phyloP scores from a whole-genome alignment of 2,329 filamentous ascomycete species.

The Xylaria sp. region DNA sequence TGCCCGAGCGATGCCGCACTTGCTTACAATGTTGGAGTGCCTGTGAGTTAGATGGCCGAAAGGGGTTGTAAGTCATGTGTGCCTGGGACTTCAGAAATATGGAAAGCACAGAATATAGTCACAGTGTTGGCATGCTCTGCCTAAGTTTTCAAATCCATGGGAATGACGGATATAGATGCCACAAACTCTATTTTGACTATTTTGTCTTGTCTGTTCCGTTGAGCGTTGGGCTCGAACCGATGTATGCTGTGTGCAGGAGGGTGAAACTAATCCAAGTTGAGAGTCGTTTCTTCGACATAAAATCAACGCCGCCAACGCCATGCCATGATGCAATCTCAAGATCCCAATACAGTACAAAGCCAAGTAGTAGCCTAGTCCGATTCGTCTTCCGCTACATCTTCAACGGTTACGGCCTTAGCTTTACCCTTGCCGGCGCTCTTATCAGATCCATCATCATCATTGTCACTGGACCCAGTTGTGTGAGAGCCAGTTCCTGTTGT shows the following conservation, averaged over 20 bases:
- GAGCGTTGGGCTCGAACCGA: slow-evolving; percentile 28
- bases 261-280: slow-evolving; percentile 21
- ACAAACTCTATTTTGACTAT: slow-evolving; percentile 21
- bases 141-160: background rate
- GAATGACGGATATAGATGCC: slow-evolving; percentile 1
- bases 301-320: slow-evolving; percentile 49
- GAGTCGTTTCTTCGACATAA: slow-evolving; percentile 14
- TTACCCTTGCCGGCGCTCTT: slow-evolving; percentile 40
- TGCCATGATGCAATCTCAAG: slow-evolving; percentile 46
- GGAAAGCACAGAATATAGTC: too few relatives aligned
- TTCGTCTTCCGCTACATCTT: slow-evolving; percentile 40
- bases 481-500: slow-evolving; percentile 7
- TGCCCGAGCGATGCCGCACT: background rate
- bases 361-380: slow-evolving; percentile 32
- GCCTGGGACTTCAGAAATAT: background rate
- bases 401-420: slow-evolving; percentile 47
- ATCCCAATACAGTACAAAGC: slow-evolving; percentile 45
- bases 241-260: slow-evolving; percentile 18
- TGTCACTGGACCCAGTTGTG: slow-evolving; percentile 28
- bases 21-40: background rate
- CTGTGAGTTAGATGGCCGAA: background rate
- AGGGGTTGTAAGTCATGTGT: background rate
- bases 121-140: background rate
- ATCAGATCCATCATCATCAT: slow-evolving; percentile 40
- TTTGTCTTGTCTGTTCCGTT: slow-evolving; percentile 17